phyloP scores from a whole-genome alignment of 2,329 filamentous ascomycete genomes.

The Cytospora leucostoma region DNA sequence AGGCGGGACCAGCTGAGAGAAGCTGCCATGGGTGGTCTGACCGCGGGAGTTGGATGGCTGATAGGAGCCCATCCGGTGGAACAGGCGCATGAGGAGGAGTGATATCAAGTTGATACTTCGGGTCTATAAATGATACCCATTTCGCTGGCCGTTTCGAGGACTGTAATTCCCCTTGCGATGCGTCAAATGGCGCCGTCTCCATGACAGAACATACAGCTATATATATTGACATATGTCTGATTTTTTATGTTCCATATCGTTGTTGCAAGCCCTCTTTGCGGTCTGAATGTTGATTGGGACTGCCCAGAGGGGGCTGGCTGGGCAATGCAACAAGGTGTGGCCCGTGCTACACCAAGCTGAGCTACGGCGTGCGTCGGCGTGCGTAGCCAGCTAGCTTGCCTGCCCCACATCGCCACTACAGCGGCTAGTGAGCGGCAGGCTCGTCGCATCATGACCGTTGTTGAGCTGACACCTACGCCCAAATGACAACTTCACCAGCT shows the following conservation, averaged over 20 bases:
- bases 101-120: not conserved
- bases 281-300: not conserved
- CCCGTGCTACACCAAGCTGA: not conserved
- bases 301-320: not conserved
- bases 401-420: constrained; percentile 11
- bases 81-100: constrained; percentile 35
- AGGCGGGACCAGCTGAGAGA: constrained; percentile 73
- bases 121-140: constrained; percentile 1
- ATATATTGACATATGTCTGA: too few relatives aligned
- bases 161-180: not conserved
- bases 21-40: constrained; percentile 66
- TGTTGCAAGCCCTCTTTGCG: not conserved
- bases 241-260: not conserved
- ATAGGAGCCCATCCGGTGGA: constrained; percentile 56
- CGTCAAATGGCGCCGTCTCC: not conserved
- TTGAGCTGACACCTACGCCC: not conserved
- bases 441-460: constrained; percentile 17
- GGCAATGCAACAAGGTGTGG: not conserved
- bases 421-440: constrained; percentile 19
- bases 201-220: not conserved
- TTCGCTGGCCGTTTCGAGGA: not conserved
- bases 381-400: constrained; percentile 4
- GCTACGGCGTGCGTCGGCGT: not conserved
- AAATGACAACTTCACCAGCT: constrained; percentile 9
- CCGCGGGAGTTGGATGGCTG: constrained; percentile 68